Evolutionary conservation across 2,329 filamentous ascomycete genomes (phyloP), one percentile per base, ranked within the genome.

Genomic region (Diaporthe caulivora): DNA sequence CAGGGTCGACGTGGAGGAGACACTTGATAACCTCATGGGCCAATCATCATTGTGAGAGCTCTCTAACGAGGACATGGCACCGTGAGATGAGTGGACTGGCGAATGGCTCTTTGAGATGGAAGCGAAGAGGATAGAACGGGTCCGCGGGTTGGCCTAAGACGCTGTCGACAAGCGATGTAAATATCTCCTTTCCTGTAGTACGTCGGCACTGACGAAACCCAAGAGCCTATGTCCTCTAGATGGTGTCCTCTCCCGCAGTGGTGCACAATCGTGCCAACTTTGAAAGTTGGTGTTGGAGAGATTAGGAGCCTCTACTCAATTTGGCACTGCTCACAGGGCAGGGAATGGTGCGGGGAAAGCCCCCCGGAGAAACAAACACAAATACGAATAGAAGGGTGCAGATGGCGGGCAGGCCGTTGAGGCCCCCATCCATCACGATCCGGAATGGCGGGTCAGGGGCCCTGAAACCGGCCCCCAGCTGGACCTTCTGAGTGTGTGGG

Each of bases 391-490:
- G 55, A 37, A 40, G 55, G 13, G n/a, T 42, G 55, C 34, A 24
- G 21, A n/a, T n/a, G n/a, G n/a, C n/a, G n/a, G n/a, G 54, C 55
- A 40, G 55, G 31, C 55, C 15, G 2, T 40, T 40, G 54, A 34
- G 51, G 21, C 17, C 11, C 55, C 54, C 21, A 18, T 69, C 51
- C 51, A 70, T 24, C 21, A 40, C 21, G 26, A 37, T 54, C 64
- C 64, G 34, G 34, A 6, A 47, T 40, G 54, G 67, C 54, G 42
- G 42, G 42, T 37, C 67, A 51, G 60, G 53, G 42, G 40, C 54
- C 69, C 47, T 70, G 68, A 70, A 70, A 70, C 55, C 31, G 44
- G 51, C 51, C 44, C 42, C 44, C 29, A 58, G 54, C 44, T 26
- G 44, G 62, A 37, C 44, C 44, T 65, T 65, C 29, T n/a, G 21